phyloP scores from a whole-genome alignment of 345 rosid species.

The Acer campestre region DNA sequence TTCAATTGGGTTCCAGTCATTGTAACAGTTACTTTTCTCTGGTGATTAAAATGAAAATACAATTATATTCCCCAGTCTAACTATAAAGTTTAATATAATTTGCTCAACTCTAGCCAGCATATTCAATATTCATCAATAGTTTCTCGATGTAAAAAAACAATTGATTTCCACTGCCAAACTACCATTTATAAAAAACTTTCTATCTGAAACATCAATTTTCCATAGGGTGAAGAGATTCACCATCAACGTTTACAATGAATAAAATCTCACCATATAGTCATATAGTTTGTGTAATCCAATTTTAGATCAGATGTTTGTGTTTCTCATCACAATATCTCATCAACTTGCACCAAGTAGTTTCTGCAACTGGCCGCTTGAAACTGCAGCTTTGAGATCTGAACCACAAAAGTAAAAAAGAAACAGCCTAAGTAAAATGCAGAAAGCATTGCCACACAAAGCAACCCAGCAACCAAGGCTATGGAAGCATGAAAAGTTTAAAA shows the following conservation, averaged over 20 bases:
- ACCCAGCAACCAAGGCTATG: neutral
- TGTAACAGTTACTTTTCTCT: neutral
- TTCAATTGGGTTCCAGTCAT: neutral
- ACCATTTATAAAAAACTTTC: neutral
- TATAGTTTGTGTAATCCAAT: neutral
- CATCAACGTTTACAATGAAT: neutral
- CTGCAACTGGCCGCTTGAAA: conserved; percentile 50
- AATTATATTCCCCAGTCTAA: neutral
- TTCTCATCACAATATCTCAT: conserved; percentile 12
- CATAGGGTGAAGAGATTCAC: neutral
- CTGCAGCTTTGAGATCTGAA: conserved; percentile 59
- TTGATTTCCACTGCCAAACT: neutral
- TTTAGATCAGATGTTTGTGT: neutral
- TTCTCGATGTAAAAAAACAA: neutral
- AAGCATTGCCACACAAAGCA: neutral
- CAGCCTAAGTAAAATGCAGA: neutral
- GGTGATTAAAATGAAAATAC: neutral
- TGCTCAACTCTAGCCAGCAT: neutral
- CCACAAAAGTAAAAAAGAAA: conserved; percentile 11
- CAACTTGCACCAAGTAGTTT: conserved; percentile 41
- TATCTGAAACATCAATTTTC: neutral
- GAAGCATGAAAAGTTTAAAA: neutral
- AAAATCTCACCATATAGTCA: neutral
- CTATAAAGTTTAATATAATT: neutral
- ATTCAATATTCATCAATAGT: neutral